Conservation (phyloP, 1,284 basidiomycete genomes). For the Pseudozyma sp. region DNA sequence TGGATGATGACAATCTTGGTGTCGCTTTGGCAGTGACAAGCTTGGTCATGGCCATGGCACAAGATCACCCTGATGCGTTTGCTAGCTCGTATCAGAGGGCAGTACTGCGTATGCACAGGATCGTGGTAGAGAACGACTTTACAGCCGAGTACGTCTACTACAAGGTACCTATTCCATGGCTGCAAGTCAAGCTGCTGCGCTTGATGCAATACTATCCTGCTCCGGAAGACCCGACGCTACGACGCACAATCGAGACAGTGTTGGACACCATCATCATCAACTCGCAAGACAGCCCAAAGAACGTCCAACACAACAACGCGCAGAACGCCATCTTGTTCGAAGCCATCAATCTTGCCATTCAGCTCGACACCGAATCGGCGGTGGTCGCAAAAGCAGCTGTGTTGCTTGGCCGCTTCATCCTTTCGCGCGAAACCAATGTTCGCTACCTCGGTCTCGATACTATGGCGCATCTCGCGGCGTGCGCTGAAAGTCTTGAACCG, state of each 20-base stretch:
- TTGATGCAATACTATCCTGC: slow-evolving; percentile 95
- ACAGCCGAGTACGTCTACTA: slow-evolving; percentile 93
- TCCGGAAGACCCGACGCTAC: slow-evolving; percentile 85
- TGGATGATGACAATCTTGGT: slow-evolving; percentile 90
- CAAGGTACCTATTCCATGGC: slow-evolving; percentile 96
- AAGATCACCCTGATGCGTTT: slow-evolving; percentile 90
- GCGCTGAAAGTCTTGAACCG: slow-evolving; percentile 82
- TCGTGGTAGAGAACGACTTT: slow-evolving; percentile 89
- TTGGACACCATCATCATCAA: slow-evolving; percentile 91
- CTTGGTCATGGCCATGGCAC: slow-evolving; percentile 92
- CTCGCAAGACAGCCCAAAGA: slow-evolving; percentile 90
- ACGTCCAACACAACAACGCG: slow-evolving; percentile 98
- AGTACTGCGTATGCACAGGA: slow-evolving; percentile 85
- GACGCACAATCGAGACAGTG: slow-evolving; percentile 82
- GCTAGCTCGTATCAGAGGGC: slow-evolving; percentile 93
- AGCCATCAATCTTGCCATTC: slow-evolving; percentile 96
- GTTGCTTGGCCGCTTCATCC: slow-evolving; percentile 92
- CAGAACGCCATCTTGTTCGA: slow-evolving; percentile 98
- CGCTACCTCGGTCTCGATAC: slow-evolving; percentile 97
- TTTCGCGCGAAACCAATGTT: slow-evolving; percentile 97
- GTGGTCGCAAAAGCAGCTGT: slow-evolving; percentile 90
- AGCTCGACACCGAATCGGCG: slow-evolving; percentile 90
- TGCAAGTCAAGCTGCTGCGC: slow-evolving; percentile 94
- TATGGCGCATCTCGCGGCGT: slow-evolving; percentile 96
- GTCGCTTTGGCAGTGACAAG: slow-evolving; percentile 94